Conservation (phyloP, 2,329 filamentous ascomycete genomes). For the Sporothrix dimorphospora region DNA sequence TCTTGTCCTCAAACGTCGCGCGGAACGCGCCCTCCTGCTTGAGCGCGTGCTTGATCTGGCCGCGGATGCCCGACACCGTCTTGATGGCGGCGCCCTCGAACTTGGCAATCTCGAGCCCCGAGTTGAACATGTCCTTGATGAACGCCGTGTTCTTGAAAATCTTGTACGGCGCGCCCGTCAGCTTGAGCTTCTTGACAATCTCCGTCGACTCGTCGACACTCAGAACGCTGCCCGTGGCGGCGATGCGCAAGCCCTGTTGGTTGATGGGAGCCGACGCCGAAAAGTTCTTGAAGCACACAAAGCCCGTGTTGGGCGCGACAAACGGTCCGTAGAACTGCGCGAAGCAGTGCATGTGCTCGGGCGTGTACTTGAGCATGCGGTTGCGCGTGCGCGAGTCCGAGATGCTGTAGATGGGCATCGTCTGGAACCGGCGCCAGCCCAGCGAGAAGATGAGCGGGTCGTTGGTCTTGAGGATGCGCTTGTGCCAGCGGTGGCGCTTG, state of each 20-base stretch:
- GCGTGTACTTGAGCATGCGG: conserved; percentile 98
- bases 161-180: conserved; percentile 74
- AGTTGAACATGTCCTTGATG: conserved; percentile 97
- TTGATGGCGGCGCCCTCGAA: conserved; percentile 96
- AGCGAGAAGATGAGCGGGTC: conserved; percentile 96
- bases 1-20: conserved; percentile 98
- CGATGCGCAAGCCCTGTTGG: conserved; percentile 77
- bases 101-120: conserved; percentile 91
- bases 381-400: conserved; percentile 92
- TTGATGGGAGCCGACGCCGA: conserved; percentile 70
- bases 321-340: conserved; percentile 94
- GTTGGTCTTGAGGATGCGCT: conserved; percentile 98
- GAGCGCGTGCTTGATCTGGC: conserved; percentile 95
- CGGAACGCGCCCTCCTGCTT: conserved; percentile 96
- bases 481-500: conserved; percentile 98
- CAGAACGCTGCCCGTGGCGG: conserved; percentile 90
- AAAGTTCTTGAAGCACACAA: conserved; percentile 90
- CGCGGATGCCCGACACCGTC: conserved; percentile 92
- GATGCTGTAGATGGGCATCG: conserved; percentile 89
- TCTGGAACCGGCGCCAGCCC: conserved; percentile 94
- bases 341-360: conserved; percentile 99
- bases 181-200: conserved; percentile 98
- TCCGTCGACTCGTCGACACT: conserved; percentile 94
- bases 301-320: conserved; percentile 93
- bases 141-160: conserved; percentile 99